Evolutionary conservation across 2,329 filamentous ascomycete genomes (phyloP).

Genomic region (Hypoxylon sp.): DNA sequence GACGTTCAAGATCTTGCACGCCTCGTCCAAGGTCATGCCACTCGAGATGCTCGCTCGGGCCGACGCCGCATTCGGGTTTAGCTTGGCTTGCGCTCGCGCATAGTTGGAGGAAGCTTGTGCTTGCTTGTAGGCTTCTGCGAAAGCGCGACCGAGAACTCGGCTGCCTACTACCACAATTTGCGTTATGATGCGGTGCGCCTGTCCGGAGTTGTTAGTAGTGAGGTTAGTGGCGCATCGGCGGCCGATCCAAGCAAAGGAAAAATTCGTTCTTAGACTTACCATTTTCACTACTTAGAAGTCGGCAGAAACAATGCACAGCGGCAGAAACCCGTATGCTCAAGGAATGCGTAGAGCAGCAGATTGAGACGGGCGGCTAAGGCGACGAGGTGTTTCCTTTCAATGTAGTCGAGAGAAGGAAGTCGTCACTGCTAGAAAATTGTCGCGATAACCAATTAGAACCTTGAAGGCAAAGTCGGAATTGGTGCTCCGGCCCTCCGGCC

Average conservation of each 20-base stretch:
- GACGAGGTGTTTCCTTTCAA: slow-evolving; percentile 4
- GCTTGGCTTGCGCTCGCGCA: slow-evolving; percentile 77
- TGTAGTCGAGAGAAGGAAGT: slow-evolving; percentile 27
- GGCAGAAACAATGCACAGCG: neutral
- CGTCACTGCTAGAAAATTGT: slow-evolving; percentile 41
- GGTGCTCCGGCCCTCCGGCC: slow-evolving; percentile 29
- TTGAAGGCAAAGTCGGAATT: slow-evolving; percentile 20
- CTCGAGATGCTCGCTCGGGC: slow-evolving; percentile 63
- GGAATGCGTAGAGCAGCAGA: neutral
- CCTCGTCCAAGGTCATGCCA: slow-evolving; percentile 93
- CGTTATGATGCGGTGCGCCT: slow-evolving; percentile 96
- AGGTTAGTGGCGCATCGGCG: slow-evolving; percentile 23
- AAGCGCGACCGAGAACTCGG: slow-evolving; percentile 92
- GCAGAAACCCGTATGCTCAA: slow-evolving; percentile 1
- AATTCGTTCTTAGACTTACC: slow-evolving; percentile 26
- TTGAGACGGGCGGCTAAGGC: slow-evolving; percentile 3
- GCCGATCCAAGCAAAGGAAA: neutral
- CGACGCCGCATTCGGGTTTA: slow-evolving; percentile 60
- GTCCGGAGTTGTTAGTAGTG: slow-evolving; percentile 20
- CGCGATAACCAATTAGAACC: slow-evolving; percentile 41
- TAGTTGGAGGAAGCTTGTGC: slow-evolving; percentile 89
- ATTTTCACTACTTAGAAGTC: slow-evolving; percentile 19
- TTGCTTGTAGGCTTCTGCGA: slow-evolving; percentile 95
- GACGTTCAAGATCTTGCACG: slow-evolving; percentile 96
- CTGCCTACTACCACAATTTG: slow-evolving; percentile 92